Evolutionary conservation across 495 filamentous ascomycete species (phyloP).

Genomic region (Oleoguttula mirabilis): DNA sequence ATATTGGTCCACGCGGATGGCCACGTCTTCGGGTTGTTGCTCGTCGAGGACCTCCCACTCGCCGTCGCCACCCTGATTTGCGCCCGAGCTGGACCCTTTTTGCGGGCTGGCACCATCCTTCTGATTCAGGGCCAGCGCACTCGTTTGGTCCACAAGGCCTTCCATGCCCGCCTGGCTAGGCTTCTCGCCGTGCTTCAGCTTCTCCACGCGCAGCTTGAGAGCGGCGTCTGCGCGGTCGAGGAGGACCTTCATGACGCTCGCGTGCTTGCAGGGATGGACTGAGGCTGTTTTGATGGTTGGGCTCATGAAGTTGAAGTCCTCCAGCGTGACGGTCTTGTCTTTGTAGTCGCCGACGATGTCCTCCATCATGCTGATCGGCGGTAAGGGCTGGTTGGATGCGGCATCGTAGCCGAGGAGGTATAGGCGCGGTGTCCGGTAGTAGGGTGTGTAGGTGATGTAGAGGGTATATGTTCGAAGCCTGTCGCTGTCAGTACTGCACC

Average conservation of each 20-base stretch:
- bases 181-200: conserved; percentile 45
- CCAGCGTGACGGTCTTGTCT: conserved; percentile 96
- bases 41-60: conserved; percentile 78
- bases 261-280: conserved; percentile 88
- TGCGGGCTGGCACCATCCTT: conserved; percentile 24
- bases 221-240: conserved; percentile 91
- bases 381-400: conserved; percentile 50
- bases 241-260: conserved; percentile 93
- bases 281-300: conserved; percentile 81
- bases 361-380: conserved; percentile 92
- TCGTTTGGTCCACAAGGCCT: conserved; percentile 51
- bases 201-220: conserved; percentile 75
- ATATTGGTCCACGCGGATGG: conserved; percentile 94
- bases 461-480: conserved; percentile 82
- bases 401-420: conserved; percentile 81
- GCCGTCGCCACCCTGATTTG: conserved; percentile 48
- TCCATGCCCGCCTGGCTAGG: conserved; percentile 48
- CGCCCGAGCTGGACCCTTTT: conserved; percentile 42
- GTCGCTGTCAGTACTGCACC: background rate
- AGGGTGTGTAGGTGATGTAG: conserved; percentile 94
- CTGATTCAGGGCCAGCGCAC: conserved; percentile 32
- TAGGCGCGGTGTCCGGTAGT: conserved; percentile 91
- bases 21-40: conserved; percentile 64
- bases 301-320: conserved; percentile 90
- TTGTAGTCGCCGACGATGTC: conserved; percentile 99